Conservation (phyloP, 352 stramenopile species). For the Peronospora farinosa region DNA sequence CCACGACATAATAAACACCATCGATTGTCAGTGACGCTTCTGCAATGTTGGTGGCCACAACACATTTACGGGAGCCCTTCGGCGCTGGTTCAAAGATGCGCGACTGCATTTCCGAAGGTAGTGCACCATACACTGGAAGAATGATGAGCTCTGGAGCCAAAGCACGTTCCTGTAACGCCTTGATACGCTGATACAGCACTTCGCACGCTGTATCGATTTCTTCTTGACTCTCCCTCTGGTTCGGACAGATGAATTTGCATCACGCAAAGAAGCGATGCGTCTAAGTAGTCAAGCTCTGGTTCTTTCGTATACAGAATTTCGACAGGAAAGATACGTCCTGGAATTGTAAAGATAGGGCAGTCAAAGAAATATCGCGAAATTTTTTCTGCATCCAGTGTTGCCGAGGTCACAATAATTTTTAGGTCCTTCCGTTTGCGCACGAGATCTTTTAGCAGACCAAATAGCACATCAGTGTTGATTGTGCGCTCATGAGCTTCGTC, state of each 20-base stretch:
- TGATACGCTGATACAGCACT: conserved; percentile 96
- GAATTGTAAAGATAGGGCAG: conserved; percentile 98
- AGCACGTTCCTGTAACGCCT: conserved; percentile 90
- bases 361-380: conserved; percentile 97
- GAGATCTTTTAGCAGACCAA: conserved; percentile 91
- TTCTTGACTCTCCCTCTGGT: conserved; percentile 97
- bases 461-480: conserved; percentile 98
- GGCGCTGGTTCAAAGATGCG: conserved; percentile 98
- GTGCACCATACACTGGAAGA: conserved; percentile 95
- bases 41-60: conserved; percentile 99
- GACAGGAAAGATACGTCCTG: conserved; percentile 96
- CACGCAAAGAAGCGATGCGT: conserved; percentile 95
- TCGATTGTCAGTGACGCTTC: conserved; percentile 99
- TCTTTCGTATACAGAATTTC: conserved; percentile 99
- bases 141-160: conserved; percentile 97
- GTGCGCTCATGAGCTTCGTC: conserved; percentile 98
- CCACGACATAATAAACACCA: conserved; percentile 93
- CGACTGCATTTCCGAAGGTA: conserved; percentile 98
- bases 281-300: conserved; percentile 96
- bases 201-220: conserved; percentile 99
- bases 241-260: conserved; percentile 99
- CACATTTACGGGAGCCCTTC: conserved; percentile 93
- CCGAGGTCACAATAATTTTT: conserved; percentile 89
- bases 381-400: conserved; percentile 97
- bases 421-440: conserved; percentile 81